Conservation (phyloP, 805 yeast genomes). For the Torulaspora delbrueckii region DNA sequence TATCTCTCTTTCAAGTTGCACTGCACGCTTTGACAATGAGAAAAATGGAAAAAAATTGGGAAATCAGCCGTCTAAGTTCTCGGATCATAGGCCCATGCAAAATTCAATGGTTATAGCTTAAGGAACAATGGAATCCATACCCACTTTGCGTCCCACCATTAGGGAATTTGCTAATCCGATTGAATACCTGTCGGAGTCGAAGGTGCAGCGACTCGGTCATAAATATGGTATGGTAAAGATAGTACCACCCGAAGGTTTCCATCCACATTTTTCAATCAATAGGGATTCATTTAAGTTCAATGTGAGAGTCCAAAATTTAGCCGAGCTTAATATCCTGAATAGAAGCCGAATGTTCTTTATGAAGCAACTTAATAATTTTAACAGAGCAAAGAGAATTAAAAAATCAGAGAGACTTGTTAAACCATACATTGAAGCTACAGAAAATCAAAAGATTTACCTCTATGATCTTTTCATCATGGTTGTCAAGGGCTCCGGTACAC, state of each 20-base stretch:
- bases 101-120: not conserved
- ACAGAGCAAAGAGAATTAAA: slow-evolving; percentile 28
- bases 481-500: slow-evolving; percentile 22
- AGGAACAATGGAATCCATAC: slow-evolving; percentile 36
- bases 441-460: slow-evolving; percentile 25
- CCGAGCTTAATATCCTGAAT: slow-evolving; percentile 58
- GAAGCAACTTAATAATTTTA: slow-evolving; percentile 55
- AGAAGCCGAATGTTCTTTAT: slow-evolving; percentile 59
- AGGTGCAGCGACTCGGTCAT: slow-evolving; percentile 43
- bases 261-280: slow-evolving; percentile 52
- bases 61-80: not conserved
- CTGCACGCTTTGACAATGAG: slow-evolving; percentile 1
- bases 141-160: slow-evolving; percentile 51
- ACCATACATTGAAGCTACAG: slow-evolving; percentile 9
- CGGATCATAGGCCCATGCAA: not conserved
- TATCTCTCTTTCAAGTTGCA: not conserved
- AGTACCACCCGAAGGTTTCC: slow-evolving; percentile 51
- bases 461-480: slow-evolving; percentile 40
- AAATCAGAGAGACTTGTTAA: slow-evolving; percentile 10
- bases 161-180: slow-evolving; percentile 63
- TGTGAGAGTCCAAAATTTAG: slow-evolving; percentile 62
- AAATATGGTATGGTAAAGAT: slow-evolving; percentile 73
- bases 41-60: slow-evolving; percentile 3
- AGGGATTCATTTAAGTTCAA: slow-evolving; percentile 53
- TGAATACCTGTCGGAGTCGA: slow-evolving; percentile 51